Evolutionary conservation across 2,329 filamentous ascomycete genomes (phyloP).

Genomic region (Scytalidium lignicola): DNA sequence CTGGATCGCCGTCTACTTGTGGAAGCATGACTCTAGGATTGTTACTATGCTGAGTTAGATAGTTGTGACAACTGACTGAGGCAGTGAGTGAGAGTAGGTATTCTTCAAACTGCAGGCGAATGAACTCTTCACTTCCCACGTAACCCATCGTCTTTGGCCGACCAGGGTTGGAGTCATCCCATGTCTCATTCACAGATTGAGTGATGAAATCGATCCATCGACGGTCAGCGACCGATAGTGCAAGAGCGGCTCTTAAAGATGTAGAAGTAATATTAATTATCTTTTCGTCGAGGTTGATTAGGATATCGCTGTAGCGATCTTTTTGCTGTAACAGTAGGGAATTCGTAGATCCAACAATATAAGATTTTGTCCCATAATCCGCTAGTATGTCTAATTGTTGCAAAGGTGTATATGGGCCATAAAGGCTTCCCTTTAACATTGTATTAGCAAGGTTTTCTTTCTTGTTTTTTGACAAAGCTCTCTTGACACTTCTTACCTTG

Average conservation of each 20-base stretch:
- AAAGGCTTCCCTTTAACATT: constrained; percentile 69
- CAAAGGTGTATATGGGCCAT: constrained; percentile 92
- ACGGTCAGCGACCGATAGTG: constrained; percentile 79
- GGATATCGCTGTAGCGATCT: constrained; percentile 91
- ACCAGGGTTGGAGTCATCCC: constrained; percentile 86
- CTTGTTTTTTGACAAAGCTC: neutral
- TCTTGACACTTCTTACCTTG: constrained; percentile 54
- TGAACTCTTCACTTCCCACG: constrained; percentile 93
- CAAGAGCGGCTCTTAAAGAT: constrained; percentile 68
- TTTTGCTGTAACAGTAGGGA: constrained; percentile 89
- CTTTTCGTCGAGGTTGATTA: constrained; percentile 92
- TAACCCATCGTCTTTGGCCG: constrained; percentile 94
- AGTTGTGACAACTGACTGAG: constrained; percentile 82
- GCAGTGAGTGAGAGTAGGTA: constrained; percentile 88
- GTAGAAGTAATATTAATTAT: constrained; percentile 78
- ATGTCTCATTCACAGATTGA: constrained; percentile 89
- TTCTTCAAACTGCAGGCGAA: constrained; percentile 93
- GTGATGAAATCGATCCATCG: constrained; percentile 96
- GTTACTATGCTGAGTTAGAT: constrained; percentile 46
- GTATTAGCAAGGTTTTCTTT: constrained; percentile 6
- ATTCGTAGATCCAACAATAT: constrained; percentile 95
- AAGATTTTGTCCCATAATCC: constrained; percentile 92
- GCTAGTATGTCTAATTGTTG: constrained; percentile 93
- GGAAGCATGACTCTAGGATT: constrained; percentile 58
- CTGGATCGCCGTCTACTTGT: constrained; percentile 76